Conservation (phyloP, 169 alveolate species). For the Neospora caninum region DNA sequence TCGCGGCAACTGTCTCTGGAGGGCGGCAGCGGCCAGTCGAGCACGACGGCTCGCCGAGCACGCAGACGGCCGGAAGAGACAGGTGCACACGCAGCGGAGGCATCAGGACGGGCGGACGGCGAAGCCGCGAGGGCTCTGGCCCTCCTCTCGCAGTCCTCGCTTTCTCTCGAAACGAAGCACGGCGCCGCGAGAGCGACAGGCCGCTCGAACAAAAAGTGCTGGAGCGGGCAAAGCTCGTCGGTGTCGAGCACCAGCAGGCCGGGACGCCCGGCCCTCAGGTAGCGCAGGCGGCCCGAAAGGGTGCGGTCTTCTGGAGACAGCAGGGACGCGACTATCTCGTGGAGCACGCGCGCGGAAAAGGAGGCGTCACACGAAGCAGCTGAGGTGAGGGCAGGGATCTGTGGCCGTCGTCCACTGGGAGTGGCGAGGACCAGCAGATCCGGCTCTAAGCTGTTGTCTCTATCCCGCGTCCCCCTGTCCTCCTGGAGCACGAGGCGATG, state of each 20-base stretch:
- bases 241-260: not conserved
- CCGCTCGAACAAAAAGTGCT: not conserved
- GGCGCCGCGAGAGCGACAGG: not conserved
- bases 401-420: too few species aligned
- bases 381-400: too few species aligned
- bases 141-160: not conserved
- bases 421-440: too few species aligned
- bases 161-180: not conserved
- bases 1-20: not conserved
- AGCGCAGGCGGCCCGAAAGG: not conserved
- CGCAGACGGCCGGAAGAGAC: not conserved
- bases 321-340: not conserved
- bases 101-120: not conserved
- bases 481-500: too few species aligned
- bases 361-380: not conserved
- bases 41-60: not conserved
- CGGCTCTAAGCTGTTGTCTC: too few species aligned
- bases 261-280: not conserved
- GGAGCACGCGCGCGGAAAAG: not conserved
- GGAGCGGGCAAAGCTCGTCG: not conserved
- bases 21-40: slow-evolving; percentile 5
- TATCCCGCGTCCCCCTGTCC: too few species aligned
- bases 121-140: not conserved
- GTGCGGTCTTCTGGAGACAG: not conserved
- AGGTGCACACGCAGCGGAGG: not conserved